These are phyloP conservation scores for Ruellia speciosa DNA, from an alignment of 305 asterid species.

Conservation along the genomic window DNA sequence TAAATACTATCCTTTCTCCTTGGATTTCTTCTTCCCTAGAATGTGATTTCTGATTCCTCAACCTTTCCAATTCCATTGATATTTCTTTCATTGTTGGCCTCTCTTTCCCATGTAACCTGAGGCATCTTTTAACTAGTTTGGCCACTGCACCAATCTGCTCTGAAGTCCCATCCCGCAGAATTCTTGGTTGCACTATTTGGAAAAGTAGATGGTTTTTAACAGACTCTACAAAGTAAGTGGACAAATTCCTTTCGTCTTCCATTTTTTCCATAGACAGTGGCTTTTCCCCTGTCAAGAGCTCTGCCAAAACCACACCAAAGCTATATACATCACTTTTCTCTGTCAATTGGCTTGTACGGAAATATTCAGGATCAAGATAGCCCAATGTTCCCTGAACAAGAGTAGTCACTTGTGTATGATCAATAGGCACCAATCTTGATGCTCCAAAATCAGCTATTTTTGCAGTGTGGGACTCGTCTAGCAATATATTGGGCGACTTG, in stretches of 20 bases:
- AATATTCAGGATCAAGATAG: constrained; percentile 52
- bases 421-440: constrained; percentile 42
- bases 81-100: constrained; percentile 28
- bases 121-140: constrained; percentile 27
- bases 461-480: constrained; percentile 32
- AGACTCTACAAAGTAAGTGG: constrained; percentile 16
- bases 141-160: constrained; percentile 26
- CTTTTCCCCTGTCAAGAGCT: constrained; percentile 43
- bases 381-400: constrained; percentile 52
- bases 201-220: constrained; percentile 21
- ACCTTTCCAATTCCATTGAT: constrained; percentile 18
- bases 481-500: constrained; percentile 46
- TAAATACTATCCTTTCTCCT: constrained; percentile 17
- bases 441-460: constrained; percentile 56
- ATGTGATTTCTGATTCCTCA: constrained; percentile 22
- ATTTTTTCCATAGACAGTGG: constrained; percentile 21
- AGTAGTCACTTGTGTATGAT: constrained; percentile 39
- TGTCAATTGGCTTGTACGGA: constrained; percentile 37
- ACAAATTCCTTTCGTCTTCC: constrained; percentile 21
- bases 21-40: constrained; percentile 18
- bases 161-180: constrained; percentile 26
- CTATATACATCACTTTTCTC: constrained; percentile 58
- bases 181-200: constrained; percentile 27
- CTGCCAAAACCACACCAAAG: constrained; percentile 46
- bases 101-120: constrained; percentile 17